Evolutionary conservation across 306 rosid genomes (phyloP).

Genomic region (Phaseolus lunatus): DNA sequence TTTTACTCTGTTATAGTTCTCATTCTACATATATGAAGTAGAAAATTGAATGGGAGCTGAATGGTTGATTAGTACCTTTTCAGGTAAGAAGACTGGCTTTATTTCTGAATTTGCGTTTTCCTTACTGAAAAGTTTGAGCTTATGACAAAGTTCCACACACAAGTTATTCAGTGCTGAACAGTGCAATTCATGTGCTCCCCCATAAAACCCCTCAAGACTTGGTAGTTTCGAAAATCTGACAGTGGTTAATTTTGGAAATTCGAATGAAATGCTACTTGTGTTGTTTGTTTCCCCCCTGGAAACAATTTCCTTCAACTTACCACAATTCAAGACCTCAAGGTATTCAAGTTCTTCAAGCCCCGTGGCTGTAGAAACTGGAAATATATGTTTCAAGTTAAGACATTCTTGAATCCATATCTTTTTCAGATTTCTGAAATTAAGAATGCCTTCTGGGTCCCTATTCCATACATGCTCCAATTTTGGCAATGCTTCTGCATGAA

Average conservation of each 20-base stretch:
- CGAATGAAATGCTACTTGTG: neutral
- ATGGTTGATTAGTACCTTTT: slow-evolving; percentile 15
- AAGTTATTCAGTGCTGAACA: slow-evolving; percentile 10
- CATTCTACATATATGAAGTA: too few species aligned
- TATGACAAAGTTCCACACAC: neutral
- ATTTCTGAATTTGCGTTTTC: neutral
- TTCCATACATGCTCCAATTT: slow-evolving; percentile 37
- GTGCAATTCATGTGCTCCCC: neutral
- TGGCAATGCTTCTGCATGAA: slow-evolving; percentile 33
- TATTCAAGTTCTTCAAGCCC: neutral
- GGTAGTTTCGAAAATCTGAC: neutral
- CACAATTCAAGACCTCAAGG: neutral
- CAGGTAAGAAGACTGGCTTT: neutral
- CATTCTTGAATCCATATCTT: neutral
- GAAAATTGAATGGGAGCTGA: neutral
- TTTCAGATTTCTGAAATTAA: neutral
- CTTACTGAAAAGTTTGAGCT: neutral
- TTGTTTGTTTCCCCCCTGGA: neutral
- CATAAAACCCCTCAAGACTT: neutral
- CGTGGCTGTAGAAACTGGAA: slow-evolving; percentile 29
- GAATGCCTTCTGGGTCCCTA: neutral
- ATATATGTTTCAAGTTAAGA: slow-evolving; percentile 1
- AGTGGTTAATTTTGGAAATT: neutral
- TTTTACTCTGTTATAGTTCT: too few species aligned
- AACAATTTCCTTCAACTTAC: neutral